Percentiles rank a stretch among this genome's conserved stretches.
phyloP scores from a whole-genome alignment of 2,329 filamentous ascomycete species.

The Fusarium sp. region DNA sequence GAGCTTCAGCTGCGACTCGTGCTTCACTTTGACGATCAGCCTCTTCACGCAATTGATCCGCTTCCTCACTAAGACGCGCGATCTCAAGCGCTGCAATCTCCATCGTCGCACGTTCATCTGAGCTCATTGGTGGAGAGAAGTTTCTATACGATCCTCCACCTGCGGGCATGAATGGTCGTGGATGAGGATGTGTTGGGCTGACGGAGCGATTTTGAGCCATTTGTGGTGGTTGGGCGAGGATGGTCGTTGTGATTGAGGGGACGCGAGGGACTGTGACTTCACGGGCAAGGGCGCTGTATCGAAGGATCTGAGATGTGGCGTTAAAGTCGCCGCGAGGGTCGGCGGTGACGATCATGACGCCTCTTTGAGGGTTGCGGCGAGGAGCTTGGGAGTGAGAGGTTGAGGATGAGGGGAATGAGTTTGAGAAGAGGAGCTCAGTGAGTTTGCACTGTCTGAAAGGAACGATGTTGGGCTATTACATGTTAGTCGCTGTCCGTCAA shows the following conservation, averaged over 20 bases:
- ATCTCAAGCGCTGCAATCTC: slow-evolving; percentile 86
- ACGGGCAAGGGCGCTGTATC: slow-evolving; percentile 91
- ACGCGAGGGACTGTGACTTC: slow-evolving; percentile 93
- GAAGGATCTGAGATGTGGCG: slow-evolving; percentile 93
- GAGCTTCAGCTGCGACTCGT: slow-evolving; percentile 77
- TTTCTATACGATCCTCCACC: slow-evolving; percentile 51
- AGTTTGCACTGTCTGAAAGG: slow-evolving; percentile 87
- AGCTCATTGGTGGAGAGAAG: slow-evolving; percentile 52
- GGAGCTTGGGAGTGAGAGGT: slow-evolving; percentile 49
- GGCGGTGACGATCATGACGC: slow-evolving; percentile 95
- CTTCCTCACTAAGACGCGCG: slow-evolving; percentile 75
- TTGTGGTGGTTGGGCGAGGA: slow-evolving; percentile 56
- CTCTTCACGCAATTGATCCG: slow-evolving; percentile 77
- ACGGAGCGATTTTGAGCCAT: slow-evolving; percentile 37
- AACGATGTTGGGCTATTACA: slow-evolving; percentile 72
- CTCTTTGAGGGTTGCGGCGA: slow-evolving; percentile 80
- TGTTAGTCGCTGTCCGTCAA: slow-evolving; percentile 12
- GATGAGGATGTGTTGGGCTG: slow-evolving; percentile 50
- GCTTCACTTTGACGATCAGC: slow-evolving; percentile 77
- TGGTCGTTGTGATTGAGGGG: slow-evolving; percentile 81
- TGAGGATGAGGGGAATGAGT: slow-evolving; percentile 78
- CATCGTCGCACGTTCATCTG: slow-evolving; percentile 75
- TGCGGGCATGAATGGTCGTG: slow-evolving; percentile 55
- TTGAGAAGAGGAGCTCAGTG: slow-evolving; percentile 87
- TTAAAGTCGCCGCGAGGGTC: slow-evolving; percentile 96